These are phyloP conservation scores for Corymbia citriodora DNA, from an alignment of 441 rosid genomes.

Conservation along the genomic window DNA sequence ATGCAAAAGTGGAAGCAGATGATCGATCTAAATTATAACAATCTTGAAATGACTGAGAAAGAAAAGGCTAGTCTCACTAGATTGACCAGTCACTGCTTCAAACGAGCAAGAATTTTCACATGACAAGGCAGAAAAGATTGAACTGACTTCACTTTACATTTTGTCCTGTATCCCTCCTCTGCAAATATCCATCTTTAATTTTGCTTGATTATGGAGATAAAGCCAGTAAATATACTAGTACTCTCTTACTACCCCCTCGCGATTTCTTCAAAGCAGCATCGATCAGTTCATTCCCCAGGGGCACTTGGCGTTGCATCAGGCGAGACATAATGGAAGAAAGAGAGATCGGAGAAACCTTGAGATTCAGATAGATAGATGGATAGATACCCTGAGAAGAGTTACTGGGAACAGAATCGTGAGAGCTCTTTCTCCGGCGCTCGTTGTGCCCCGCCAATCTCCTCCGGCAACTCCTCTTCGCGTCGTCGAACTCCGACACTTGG, in stretches of 20 bases:
- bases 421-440: constrained; percentile 53
- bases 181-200: neutral
- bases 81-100: neutral
- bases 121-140: neutral
- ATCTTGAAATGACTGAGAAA: neutral
- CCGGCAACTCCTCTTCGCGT: constrained; percentile 57
- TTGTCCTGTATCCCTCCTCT: neutral
- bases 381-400: constrained; percentile 29
- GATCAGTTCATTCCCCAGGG: neutral
- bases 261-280: neutral
- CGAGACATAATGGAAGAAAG: neutral
- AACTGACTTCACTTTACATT: neutral
- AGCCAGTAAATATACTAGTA: neutral
- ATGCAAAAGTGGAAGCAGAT: neutral
- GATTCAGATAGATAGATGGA: neutral
- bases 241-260: neutral
- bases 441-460: constrained; percentile 69
- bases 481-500: constrained; percentile 53
- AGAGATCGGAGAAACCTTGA: neutral
- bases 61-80: neutral
- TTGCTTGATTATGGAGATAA: neutral
- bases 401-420: constrained; percentile 33
- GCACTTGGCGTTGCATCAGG: neutral
- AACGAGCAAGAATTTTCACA: neutral
- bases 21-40: neutral